Evolutionary conservation across 2,329 filamentous ascomycete genomes (phyloP).

Genomic region (Zymoseptoria crescenta): DNA sequence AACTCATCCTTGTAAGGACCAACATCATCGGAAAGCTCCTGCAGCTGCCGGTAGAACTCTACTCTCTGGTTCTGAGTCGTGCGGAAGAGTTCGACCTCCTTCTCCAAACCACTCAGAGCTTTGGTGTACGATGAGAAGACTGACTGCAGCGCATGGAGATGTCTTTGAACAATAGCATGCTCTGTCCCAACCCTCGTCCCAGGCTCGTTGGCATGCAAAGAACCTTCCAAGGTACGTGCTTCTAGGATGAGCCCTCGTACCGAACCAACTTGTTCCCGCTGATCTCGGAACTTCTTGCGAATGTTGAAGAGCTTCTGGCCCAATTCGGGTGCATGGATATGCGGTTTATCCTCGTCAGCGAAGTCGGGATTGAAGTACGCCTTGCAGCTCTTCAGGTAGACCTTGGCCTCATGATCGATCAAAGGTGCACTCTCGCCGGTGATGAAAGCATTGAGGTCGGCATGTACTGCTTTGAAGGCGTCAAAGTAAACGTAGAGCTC

Average conservation of each 20-base stretch:
- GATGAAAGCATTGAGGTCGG: slow-evolving; percentile 69
- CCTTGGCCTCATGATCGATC: slow-evolving; percentile 62
- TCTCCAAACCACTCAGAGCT: slow-evolving; percentile 46
- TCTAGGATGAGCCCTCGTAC: slow-evolving; percentile 63
- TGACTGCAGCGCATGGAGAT: slow-evolving; percentile 53
- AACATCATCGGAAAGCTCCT: slow-evolving; percentile 83
- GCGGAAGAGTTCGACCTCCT: slow-evolving; percentile 69
- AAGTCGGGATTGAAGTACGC: slow-evolving; percentile 42
- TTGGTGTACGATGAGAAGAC: slow-evolving; percentile 48
- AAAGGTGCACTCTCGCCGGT: slow-evolving; percentile 71
- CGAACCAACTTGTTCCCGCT: slow-evolving; percentile 52
- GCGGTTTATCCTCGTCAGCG: slow-evolving; percentile 48
- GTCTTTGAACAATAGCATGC: slow-evolving; percentile 53
- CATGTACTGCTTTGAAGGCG: slow-evolving; percentile 63
- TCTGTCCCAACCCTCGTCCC: slow-evolving; percentile 55
- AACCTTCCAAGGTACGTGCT: slow-evolving; percentile 55
- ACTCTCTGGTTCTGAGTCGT: slow-evolving; percentile 75
- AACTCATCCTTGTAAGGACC: slow-evolving; percentile 61
- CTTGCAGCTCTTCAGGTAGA: slow-evolving; percentile 20
- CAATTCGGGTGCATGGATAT: slow-evolving; percentile 63
- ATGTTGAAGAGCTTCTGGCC: slow-evolving; percentile 42
- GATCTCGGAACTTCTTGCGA: slow-evolving; percentile 38
- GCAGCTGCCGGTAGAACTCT: slow-evolving; percentile 85
- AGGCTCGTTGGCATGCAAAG: slow-evolving; percentile 51
- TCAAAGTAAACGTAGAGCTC: slow-evolving; percentile 82